Evolutionary conservation across 768 basidiomycete species (phyloP), one percentile per base, ranked within the genome.

Genomic region (Termitomyces sp.): DNA sequence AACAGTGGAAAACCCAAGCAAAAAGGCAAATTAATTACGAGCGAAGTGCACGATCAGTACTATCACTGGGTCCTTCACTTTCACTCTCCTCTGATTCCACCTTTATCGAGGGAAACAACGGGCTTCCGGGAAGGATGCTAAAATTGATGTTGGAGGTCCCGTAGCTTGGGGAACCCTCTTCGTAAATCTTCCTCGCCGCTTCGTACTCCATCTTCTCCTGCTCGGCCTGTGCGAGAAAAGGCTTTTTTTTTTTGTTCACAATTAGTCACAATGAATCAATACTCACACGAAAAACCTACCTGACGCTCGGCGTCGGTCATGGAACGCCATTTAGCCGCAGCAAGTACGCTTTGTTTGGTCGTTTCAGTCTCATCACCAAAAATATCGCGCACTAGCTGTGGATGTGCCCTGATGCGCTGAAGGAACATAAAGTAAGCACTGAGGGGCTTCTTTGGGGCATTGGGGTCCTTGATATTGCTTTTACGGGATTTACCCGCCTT

Each of bases 191-290:
- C 46, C 91, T 79, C 36, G 92, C 90, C 34, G 85, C 81, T 67
- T 95, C 92, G 71, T 96, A 96, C 64, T 93, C 89, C 74, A 92
- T 85, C 76, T 96, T 96, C 80, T 96, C 94, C 68, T 92, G 88
- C 70, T 96, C 94, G 14, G 94, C 94, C 71, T 93, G 92, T 16
- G 89, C 88, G 42, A 97, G 79, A 79, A 92, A 97, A 1, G 94
- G 94, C 92, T 96, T 1, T 43, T 41, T n/a, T 92, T 96, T 1
- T 43, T 42, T 42, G 3, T 22, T 58, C 61, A 27, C 12, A 20
- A 59, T 41, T 52, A 59, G 52, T 46, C 34, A 59, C 24, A 48
- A 48, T 48, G 8, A 0, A 22, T 10, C 3, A 18, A 6, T 0
- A n/a, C 3, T 18, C 24, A 51, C 49, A 48, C 64, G 32, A 58